phyloP scores from a whole-genome alignment of 2,329 filamentous ascomycete genomes.

The Calonectria naviculata region DNA sequence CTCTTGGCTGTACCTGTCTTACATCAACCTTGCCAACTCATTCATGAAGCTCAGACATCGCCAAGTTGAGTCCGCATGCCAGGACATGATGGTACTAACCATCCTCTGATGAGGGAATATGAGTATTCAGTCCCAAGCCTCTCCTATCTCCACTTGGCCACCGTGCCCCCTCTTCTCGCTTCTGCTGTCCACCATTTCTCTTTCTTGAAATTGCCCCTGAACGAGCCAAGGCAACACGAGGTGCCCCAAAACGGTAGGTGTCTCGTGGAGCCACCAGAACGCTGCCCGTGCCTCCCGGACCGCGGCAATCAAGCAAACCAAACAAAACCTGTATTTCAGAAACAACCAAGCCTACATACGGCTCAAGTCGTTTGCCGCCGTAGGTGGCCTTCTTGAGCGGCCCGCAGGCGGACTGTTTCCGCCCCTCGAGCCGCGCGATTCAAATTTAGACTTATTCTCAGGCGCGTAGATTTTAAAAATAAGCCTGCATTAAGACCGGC shows the following conservation, averaged over 20 bases:
- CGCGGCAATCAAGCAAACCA: background rate
- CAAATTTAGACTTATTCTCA: background rate
- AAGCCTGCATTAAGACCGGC: background rate
- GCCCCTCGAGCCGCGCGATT: background rate
- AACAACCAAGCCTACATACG: background rate
- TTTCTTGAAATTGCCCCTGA: background rate
- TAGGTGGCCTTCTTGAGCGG: background rate
- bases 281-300: background rate
- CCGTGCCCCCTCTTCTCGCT: background rate
- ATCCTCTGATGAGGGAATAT: background rate
- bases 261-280: background rate
- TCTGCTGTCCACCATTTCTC: background rate
- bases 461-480: background rate
- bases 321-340: background rate
- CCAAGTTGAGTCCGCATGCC: too few species aligned
- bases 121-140: background rate
- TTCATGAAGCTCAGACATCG: too few species aligned
- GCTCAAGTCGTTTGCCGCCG: background rate
- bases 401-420: background rate
- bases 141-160: background rate
- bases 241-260: background rate
- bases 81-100: too few species aligned
- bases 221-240: slow-evolving; percentile 5
- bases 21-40: too few species aligned
- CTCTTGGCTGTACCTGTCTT: too few species aligned